Evolutionary conservation across 306 rosid species (phyloP).

Genomic region (Castanea sativa): DNA sequence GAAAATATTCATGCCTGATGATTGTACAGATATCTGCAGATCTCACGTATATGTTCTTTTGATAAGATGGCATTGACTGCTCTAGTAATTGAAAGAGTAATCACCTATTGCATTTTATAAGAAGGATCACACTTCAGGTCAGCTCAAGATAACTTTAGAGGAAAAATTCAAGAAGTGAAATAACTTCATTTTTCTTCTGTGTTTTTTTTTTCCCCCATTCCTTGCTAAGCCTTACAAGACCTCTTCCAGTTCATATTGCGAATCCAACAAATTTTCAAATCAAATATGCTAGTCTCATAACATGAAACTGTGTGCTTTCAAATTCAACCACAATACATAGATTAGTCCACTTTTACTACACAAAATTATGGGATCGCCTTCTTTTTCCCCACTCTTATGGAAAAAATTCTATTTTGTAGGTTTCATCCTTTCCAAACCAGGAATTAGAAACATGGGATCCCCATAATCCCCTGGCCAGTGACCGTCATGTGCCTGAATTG

Average conservation of each 20-base stretch:
- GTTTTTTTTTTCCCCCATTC: neutral
- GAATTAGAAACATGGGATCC: conserved; percentile 92
- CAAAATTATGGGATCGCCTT: neutral
- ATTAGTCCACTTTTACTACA: neutral
- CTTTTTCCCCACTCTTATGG: neutral
- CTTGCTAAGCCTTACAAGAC: neutral
- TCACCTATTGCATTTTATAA: conserved; percentile 41
- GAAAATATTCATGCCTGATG: conserved; percentile 57
- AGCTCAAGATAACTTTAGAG: neutral
- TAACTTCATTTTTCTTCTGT: neutral
- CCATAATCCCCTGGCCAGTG: conserved; percentile 97
- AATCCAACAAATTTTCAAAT: neutral
- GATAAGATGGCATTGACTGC: conserved; percentile 71
- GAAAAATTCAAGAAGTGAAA: neutral
- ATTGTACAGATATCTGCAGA: conserved; percentile 72
- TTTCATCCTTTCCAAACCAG: conserved; percentile 65
- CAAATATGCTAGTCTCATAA: neutral
- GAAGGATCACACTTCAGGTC: neutral
- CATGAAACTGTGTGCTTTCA: neutral
- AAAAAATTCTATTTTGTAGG: too few species aligned
- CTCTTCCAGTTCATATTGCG: too few species aligned
- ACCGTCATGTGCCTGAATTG: conserved; percentile 79
- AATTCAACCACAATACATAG: neutral
- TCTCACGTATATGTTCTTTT: conserved; percentile 70
- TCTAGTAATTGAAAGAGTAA: conserved; percentile 65